Evolutionary conservation across 73 alveolate species (phyloP).

Genomic region (Tetrahymena thermophila): DNA sequence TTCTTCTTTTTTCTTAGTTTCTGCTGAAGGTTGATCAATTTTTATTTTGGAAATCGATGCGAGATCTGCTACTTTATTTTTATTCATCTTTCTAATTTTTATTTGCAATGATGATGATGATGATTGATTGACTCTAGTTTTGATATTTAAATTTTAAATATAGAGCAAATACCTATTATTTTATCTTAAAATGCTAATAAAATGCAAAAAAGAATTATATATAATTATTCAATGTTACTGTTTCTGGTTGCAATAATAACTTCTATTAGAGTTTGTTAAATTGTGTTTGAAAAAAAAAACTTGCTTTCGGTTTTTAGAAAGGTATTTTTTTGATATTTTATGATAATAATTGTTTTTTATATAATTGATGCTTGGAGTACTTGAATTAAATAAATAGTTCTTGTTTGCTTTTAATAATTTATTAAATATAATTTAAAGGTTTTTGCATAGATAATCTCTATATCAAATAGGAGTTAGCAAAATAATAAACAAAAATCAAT

Average conservation of each 20-base stretch:
- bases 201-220: background rate
- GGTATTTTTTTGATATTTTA: no score
- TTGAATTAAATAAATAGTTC: background rate
- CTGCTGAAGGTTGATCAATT: background rate
- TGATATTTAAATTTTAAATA: background rate
- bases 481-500: background rate
- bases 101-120: background rate
- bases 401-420: no score
- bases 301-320: background rate
- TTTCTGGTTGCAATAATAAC: background rate
- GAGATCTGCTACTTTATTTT: background rate
- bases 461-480: background rate
- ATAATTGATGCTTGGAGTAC: background rate
- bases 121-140: background rate
- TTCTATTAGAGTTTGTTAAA: background rate
- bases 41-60: background rate
- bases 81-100: background rate
- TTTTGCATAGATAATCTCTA: background rate
- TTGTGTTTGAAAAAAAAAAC: no score
- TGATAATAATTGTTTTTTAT: background rate
- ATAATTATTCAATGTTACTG: background rate
- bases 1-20: background rate
- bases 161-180: background rate
- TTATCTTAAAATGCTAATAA: background rate
- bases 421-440: no score